A percentile compares a stretch with the other conserved stretches of the same genome.
phyloP scores from a whole-genome alignment of 1,284 basidiomycete species.

The Peniophora sp. region DNA sequence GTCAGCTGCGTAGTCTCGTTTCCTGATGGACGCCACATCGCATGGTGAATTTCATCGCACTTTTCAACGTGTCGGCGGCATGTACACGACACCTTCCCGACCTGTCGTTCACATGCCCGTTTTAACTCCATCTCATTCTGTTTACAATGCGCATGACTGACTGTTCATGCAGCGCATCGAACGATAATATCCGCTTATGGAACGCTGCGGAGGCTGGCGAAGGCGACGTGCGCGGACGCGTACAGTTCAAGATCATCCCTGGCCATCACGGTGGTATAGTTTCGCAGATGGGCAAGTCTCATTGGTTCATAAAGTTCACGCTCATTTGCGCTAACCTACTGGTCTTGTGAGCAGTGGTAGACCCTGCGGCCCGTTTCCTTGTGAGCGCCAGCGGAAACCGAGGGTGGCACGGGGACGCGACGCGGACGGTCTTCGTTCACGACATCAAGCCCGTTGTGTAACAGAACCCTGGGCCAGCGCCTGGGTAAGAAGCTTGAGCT shows the following conservation, averaged over 20 bases:
- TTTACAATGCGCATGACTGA: neutral
- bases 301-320: conserved; percentile 7
- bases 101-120: no score
- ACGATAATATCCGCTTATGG: conserved; percentile 93
- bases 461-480: neutral
- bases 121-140: no score
- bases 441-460: conserved; percentile 55
- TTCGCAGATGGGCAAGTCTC: conserved; percentile 74
- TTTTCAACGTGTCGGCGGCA: no score
- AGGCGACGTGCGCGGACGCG: conserved; percentile 51
- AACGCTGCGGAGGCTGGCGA: conserved; percentile 77
- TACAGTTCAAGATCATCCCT: conserved; percentile 92
- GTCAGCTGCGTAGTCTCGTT: conserved; percentile 88
- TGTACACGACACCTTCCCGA: no score
- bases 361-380: conserved; percentile 79
- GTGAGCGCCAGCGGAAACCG: conserved; percentile 91
- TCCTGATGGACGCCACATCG: conserved; percentile 86
- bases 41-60: conserved; percentile 52
- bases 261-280: conserved; percentile 94
- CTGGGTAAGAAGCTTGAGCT: neutral
- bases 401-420: conserved; percentile 91
- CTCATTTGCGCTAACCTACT: neutral
- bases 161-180: conserved; percentile 60
- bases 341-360: conserved; percentile 57
- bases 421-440: conserved; percentile 83